Conservation (phyloP, 768 basidiomycete genomes). For the Amyloporia xantha region DNA sequence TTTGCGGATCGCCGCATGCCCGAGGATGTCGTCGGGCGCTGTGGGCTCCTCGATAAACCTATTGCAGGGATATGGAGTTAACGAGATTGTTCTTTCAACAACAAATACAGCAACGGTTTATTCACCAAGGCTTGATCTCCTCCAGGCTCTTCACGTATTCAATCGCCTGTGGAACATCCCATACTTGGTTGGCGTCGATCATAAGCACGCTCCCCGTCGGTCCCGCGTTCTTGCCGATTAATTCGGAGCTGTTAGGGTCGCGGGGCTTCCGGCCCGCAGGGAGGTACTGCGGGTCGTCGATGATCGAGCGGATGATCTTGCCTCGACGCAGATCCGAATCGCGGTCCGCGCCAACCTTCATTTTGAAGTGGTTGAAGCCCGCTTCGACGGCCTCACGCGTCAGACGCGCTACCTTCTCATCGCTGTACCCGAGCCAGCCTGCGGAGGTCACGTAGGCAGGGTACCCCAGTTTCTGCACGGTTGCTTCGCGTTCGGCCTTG, state of each 20-base stretch:
- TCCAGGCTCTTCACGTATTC: constrained; percentile 80
- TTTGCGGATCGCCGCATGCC: constrained; percentile 74
- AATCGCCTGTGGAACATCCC: constrained; percentile 91
- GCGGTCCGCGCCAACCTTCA: constrained; percentile 90
- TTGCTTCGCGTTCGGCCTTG: constrained; percentile 74
- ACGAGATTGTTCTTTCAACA: background rate
- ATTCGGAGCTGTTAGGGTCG: constrained; percentile 52
- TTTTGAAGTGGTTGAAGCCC: constrained; percentile 99
- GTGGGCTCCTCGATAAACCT: constrained; percentile 96
- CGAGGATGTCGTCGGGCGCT: constrained; percentile 85
- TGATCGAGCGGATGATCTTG: constrained; percentile 85
- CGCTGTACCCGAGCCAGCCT: constrained; percentile 91
- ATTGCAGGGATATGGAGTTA: background rate
- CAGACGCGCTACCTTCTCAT: constrained; percentile 84
- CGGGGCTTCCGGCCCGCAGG: constrained; percentile 51
- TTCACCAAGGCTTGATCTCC: constrained; percentile 81
- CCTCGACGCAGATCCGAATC: constrained; percentile 83
- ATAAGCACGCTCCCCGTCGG: constrained; percentile 92
- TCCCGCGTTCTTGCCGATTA: constrained; percentile 88
- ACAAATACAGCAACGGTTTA: background rate
- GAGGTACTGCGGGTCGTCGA: constrained; percentile 85
- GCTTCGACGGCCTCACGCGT: constrained; percentile 79
- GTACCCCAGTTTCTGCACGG: constrained; percentile 71
- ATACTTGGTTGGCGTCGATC: constrained; percentile 97
- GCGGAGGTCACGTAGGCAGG: constrained; percentile 93